Evolutionary conservation across 306 rosid species (phyloP), one percentile per base, ranked within the genome.

Genomic region (Inga laurina): DNA sequence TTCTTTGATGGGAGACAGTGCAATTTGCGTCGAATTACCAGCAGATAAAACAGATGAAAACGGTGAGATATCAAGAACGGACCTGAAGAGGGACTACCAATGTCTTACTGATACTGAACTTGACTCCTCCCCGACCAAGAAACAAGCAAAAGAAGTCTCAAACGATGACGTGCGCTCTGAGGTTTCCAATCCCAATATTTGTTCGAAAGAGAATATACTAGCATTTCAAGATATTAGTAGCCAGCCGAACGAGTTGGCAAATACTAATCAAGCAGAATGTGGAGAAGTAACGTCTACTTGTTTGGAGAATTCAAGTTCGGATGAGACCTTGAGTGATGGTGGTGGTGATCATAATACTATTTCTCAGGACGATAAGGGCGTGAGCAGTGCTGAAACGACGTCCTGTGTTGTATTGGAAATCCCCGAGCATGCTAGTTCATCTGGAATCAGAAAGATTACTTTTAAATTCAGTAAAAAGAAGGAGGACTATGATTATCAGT

Each of bases 401-500:
- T 92, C 99, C 43, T 74, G 93, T 35, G 86, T 94, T 81, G 99
- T 97, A 70, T 54, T 91, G 83, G 99, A 97, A 86, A 89, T 94
- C 37, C 97, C 98, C 1, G 84, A 94, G 92, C 89, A 90, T 56
- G 90, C 78, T 74, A 89, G 92, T 83, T 84, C 95, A 6, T 83
- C 97, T 75, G 99, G 99, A 65, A 88, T 94, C 67, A 90, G 97
- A 22, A 97, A 94, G 82, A 91, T 97, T 69, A 97, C 98, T 34
- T 92, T 97, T 79, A 97, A 91, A 86, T 88, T 97, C 78, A 94
- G 97, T 83, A 97, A 91, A 86, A 94, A 85, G 85, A 97, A 88
- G 89, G 94, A 94, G 87, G 92, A 87, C 75, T 85, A 82, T 71
- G 79, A 52, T 41, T 83, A 67, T 39, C 90, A 75, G 52, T n/a